A percentile compares a stretch with the other conserved stretches of the same genome.
Evolutionary conservation across 2,329 filamentous ascomycete species (phyloP).

Genomic region (Colletotrichum sojae): DNA sequence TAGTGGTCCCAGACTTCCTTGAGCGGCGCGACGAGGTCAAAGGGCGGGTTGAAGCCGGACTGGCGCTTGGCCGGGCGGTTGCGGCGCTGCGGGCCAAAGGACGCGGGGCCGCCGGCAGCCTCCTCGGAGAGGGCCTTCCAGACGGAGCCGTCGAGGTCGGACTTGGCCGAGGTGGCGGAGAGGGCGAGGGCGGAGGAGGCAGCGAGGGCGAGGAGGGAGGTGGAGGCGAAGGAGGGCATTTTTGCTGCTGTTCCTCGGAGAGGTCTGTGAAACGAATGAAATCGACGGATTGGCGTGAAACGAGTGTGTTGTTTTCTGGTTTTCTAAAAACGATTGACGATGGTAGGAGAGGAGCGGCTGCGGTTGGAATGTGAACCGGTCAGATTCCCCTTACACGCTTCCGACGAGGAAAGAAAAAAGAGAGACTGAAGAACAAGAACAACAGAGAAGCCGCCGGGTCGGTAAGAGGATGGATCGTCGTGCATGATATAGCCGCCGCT

Average conservation of each 20-base stretch:
- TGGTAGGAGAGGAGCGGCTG: background rate
- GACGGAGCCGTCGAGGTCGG: slow-evolving; percentile 46
- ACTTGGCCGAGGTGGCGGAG: slow-evolving; percentile 41
- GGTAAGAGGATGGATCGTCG: background rate
- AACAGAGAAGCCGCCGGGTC: background rate
- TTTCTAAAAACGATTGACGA: background rate
- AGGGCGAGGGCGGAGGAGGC: slow-evolving; percentile 42
- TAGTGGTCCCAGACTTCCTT: slow-evolving; percentile 51
- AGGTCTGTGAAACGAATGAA: background rate
- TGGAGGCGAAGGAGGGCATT: slow-evolving; percentile 45
- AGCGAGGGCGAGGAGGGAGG: slow-evolving; percentile 44
- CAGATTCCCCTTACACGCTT: background rate
- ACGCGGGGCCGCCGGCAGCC: background rate
- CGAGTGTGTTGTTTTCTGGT: background rate
- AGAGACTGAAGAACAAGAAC: background rate
- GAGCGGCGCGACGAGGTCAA: slow-evolving; percentile 43
- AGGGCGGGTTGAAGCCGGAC: slow-evolving; percentile 48
- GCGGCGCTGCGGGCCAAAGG: slow-evolving; percentile 12
- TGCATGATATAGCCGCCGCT: background rate
- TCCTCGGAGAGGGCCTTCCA: slow-evolving; percentile 43
- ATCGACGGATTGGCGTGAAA: background rate
- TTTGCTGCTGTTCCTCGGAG: background rate
- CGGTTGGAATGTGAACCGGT: slow-evolving; percentile 18
- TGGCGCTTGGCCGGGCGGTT: slow-evolving; percentile 48
- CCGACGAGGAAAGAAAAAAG: background rate